Conservation (phyloP, 805 yeast species). For the Wickerhamomyces bovis region DNA sequence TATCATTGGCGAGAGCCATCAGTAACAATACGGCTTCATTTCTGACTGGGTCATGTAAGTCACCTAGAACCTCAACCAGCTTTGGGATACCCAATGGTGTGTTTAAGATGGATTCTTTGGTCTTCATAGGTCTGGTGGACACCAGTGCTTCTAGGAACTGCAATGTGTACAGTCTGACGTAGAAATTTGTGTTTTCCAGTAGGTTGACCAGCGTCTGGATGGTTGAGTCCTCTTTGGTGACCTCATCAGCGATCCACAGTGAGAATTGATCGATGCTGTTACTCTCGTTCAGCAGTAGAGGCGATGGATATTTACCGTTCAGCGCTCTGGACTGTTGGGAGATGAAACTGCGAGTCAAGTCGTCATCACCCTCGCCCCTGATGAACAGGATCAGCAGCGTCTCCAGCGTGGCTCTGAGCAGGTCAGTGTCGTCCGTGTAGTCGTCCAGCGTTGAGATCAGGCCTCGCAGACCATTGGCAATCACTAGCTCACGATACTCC, state of each 20-base stretch:
- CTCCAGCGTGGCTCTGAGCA: conserved; percentile 76
- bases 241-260: conserved; percentile 91
- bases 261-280: conserved; percentile 73
- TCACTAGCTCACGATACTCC: conserved; percentile 83
- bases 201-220: conserved; percentile 36
- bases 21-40: conserved; percentile 83
- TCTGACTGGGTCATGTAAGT: conserved; percentile 75
- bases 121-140: conserved; percentile 63
- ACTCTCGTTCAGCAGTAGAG: conserved; percentile 48
- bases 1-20: conserved; percentile 74
- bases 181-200: conserved; percentile 57
- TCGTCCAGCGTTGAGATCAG: conserved; percentile 58
- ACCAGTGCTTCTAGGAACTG: conserved; percentile 82
- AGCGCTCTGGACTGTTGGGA: conserved; percentile 67
- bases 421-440: conserved; percentile 64
- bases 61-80: conserved; percentile 57
- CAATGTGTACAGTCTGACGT: conserved; percentile 70
- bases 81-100: conserved; percentile 78
- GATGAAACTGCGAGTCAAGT: conserved; percentile 62
- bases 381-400: conserved; percentile 78
- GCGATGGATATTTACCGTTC: conserved; percentile 77
- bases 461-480: conserved; percentile 78
- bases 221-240: conserved; percentile 51
- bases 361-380: conserved; percentile 60
- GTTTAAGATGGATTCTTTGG: conserved; percentile 66